These are phyloP conservation scores for Pseudopediastrum boryanum DNA, from an alignment of 139 green algal species.

Conservation along the genomic window DNA sequence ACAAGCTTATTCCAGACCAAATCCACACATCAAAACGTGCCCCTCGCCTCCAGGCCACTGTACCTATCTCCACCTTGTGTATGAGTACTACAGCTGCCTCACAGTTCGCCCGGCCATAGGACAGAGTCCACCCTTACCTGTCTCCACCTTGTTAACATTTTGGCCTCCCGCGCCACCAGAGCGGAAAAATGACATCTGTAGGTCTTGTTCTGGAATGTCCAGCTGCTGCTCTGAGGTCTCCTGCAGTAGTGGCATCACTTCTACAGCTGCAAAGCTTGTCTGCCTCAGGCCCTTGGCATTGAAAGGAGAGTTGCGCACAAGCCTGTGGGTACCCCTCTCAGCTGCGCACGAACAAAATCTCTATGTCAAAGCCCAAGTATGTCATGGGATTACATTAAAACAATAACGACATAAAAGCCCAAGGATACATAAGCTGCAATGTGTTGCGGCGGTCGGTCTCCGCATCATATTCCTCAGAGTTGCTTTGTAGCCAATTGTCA, in stretches of 20 bases:
- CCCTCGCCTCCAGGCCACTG: too few relatives aligned
- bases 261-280: slow-evolving; percentile 96
- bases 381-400: background rate
- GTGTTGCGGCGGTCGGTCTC: too few relatives aligned
- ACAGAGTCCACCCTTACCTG: slow-evolving; percentile 27
- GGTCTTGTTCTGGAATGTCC: slow-evolving; percentile 58
- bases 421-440: too few relatives aligned
- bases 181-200: slow-evolving; percentile 89
- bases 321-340: slow-evolving; percentile 96
- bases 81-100: too few relatives aligned
- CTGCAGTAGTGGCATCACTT: slow-evolving; percentile 74
- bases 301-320: slow-evolving; percentile 95
- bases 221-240: slow-evolving; percentile 41
- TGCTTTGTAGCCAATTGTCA: too few relatives aligned
- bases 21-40: too few relatives aligned
- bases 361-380: too few relatives aligned
- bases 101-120: background rate
- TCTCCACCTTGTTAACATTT: slow-evolving; percentile 99
- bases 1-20: too few relatives aligned
- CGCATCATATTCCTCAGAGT: too few relatives aligned
- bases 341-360: too few relatives aligned
- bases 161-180: slow-evolving; percentile 85
- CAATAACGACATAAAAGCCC: too few relatives aligned
- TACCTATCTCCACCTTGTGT: too few relatives aligned
- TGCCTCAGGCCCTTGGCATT: slow-evolving; percentile 88